Evolutionary conservation across 1,284 basidiomycete genomes (phyloP).

Genomic region (Amylostereum areolatum): DNA sequence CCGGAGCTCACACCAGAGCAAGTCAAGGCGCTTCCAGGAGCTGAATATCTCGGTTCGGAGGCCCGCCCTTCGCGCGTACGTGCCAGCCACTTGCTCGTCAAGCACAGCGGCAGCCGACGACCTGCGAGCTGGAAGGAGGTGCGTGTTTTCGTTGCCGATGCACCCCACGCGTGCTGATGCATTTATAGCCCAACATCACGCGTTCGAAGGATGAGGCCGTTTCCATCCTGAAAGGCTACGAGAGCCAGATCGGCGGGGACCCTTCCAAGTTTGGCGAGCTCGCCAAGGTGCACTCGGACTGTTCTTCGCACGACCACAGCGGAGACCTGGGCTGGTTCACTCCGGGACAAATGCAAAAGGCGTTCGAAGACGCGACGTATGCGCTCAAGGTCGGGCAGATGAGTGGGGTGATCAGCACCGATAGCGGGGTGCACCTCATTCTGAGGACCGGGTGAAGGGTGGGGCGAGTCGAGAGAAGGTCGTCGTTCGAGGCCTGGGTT

Average conservation of each 20-base stretch:
- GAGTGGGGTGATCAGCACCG: constrained; percentile 83
- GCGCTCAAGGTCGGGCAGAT: constrained; percentile 78
- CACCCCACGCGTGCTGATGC: not conserved
- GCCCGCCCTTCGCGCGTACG: constrained; percentile 60
- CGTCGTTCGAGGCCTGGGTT: too few relatives aligned
- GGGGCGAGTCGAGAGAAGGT: not conserved
- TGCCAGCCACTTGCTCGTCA: constrained; percentile 93
- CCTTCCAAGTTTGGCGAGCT: constrained; percentile 70
- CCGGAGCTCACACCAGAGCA: constrained; percentile 58
- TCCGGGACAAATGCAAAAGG: constrained; percentile 93
- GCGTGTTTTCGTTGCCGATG: constrained; percentile 29
- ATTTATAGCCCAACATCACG: constrained; percentile 69
- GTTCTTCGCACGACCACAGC: constrained; percentile 73
- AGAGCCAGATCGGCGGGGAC: constrained; percentile 54
- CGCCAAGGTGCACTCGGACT: constrained; percentile 77
- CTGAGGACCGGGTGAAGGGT: constrained; percentile 73
- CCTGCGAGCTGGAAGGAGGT: constrained; percentile 94
- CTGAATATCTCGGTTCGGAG: constrained; percentile 36
- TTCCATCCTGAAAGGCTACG: constrained; percentile 62
- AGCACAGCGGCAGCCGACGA: constrained; percentile 83
- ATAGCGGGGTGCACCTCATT: constrained; percentile 96
- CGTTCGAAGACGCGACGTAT: constrained; percentile 92
- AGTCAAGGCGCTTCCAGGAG: constrained; percentile 65
- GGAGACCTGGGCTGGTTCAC: constrained; percentile 89
- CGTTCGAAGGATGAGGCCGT: constrained; percentile 90